Evolutionary conservation across 192 early-diverging fungal species (phyloP), one percentile per base, ranked within the genome.

Genomic region (Diversispora epigaea): DNA sequence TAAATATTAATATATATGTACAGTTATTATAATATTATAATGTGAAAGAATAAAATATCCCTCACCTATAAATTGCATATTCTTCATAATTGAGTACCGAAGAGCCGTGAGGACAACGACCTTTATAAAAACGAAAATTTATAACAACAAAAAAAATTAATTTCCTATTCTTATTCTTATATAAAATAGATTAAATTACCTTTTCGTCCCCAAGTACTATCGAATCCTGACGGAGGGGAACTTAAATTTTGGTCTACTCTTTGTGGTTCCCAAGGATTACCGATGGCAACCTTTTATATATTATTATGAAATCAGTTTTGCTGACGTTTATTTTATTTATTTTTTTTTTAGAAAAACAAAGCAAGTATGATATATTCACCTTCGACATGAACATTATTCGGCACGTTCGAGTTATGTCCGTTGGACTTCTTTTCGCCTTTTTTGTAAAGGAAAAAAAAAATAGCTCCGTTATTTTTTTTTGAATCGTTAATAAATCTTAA

Each of bases 381-480:
- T 72, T 72, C 4, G 70, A 19, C 21, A 72, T 25, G 21, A 72
- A 72, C 70, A 72, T 72, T 1, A 72, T 72, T 46, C 70, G 14
- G 14, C 55, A 60, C 1, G 12, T 44, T 25, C 70, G 4, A 9
- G 19, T 41, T 19, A 3, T 1, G 4, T 72, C 70, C 6, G 4
- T 41, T 0, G 70, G 70, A 10, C 21, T 25, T 6, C 43, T n/a
- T 21, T 45, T 72, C 4, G 70, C 70, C 70, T 72, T 15, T 11
- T 4, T 45, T 10, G 52, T 0, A n/a, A 50, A 50, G 6, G 12
- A 25, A 46, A 15, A 67, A 67, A 67, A 67, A 67, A 46, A 44
- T 3, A 44, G 2, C 3, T 17, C 44, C 17, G 8, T 52, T 5
- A 39, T 40, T 6, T n/a, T 14, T 21, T 22, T 22, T 47, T 21